Percentiles rank a stretch among this genome's conserved stretches.
Conservation (phyloP, 2,329 filamentous ascomycete genomes). For the Colletotrichum coccodes region DNA sequence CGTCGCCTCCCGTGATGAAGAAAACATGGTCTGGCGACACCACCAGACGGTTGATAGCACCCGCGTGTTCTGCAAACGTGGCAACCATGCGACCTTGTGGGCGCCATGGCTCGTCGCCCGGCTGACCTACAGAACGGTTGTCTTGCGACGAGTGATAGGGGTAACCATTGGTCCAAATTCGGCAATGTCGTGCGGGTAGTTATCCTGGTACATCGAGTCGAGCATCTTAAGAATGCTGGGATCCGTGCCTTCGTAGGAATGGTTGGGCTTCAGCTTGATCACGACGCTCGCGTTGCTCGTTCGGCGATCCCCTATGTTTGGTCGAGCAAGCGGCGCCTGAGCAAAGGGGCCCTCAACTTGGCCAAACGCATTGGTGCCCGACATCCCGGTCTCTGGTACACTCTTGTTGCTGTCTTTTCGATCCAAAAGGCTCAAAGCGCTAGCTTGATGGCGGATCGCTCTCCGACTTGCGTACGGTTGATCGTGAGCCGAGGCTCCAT, state of each 20-base stretch:
- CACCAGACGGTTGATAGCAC: conserved; percentile 82
- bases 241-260: conserved; percentile 87
- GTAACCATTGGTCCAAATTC: conserved; percentile 86
- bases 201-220: conserved; percentile 84
- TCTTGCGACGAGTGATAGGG: conserved; percentile 68
- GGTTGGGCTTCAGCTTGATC: conserved; percentile 54
- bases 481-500: conserved; percentile 50
- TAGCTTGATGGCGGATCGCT: conserved; percentile 65
- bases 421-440: conserved; percentile 68
- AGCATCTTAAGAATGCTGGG: conserved; percentile 77
- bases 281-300: conserved; percentile 37
- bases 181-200: conserved; percentile 71
- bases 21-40: conserved; percentile 92
- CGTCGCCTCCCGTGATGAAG: conserved; percentile 93
- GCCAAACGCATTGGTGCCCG: conserved; percentile 68
- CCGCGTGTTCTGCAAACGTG: conserved; percentile 88
- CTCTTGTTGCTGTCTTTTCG: conserved; percentile 69
- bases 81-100: conserved; percentile 87
- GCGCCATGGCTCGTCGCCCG: conserved; percentile 75
- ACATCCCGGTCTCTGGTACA: conserved; percentile 67
- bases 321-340: conserved; percentile 43
- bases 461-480: conserved; percentile 55
- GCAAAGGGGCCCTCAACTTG: conserved; percentile 68
- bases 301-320: conserved; percentile 43
- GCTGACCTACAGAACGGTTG: conserved; percentile 60